Conservation (phyloP, 1,139 yeast species). For the Meyerozyma athensensis region DNA sequence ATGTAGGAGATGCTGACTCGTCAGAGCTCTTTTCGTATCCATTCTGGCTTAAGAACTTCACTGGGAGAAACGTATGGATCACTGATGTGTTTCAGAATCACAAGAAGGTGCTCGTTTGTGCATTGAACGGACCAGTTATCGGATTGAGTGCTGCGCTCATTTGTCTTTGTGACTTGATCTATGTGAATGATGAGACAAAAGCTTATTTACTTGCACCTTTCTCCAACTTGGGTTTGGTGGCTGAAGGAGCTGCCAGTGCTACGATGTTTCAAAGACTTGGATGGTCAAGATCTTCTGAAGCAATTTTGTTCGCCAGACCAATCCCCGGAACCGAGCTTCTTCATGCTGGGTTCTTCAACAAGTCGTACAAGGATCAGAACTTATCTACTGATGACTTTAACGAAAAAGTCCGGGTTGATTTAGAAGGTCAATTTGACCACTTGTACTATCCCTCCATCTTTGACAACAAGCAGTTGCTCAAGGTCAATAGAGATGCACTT, state of each 20-base stretch:
- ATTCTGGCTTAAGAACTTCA: conserved; percentile 56
- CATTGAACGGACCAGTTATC: conserved; percentile 83
- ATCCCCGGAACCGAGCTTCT: conserved; percentile 56
- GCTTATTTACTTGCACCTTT: conserved; percentile 74
- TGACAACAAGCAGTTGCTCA: conserved; percentile 57
- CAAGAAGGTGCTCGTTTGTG: conserved; percentile 65
- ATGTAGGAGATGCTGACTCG: conserved; percentile 20
- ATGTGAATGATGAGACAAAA: conserved; percentile 54
- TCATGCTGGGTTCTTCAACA: conserved; percentile 59
- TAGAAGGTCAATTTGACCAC: conserved; percentile 40
- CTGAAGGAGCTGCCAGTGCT: conserved; percentile 76
- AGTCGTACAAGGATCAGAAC: conserved; percentile 32
- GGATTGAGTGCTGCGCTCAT: conserved; percentile 77
- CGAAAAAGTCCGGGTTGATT: conserved; percentile 40
- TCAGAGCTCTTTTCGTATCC: conserved; percentile 38
- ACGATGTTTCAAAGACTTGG: conserved; percentile 71
- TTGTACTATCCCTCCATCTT: conserved; percentile 58
- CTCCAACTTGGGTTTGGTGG: conserved; percentile 76
- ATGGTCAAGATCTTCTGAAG: conserved; percentile 68
- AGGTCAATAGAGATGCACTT: conserved; percentile 41
- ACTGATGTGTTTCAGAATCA: conserved; percentile 71
- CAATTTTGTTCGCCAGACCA: conserved; percentile 65
- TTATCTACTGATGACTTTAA: conserved; percentile 62
- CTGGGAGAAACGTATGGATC: conserved; percentile 65
- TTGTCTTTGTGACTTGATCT: conserved; percentile 70